Evolutionary conservation across 176 grass and related monocot genomes (phyloP), one percentile per base, ranked within the genome.

Genomic region (Paspalum vaginatum): DNA sequence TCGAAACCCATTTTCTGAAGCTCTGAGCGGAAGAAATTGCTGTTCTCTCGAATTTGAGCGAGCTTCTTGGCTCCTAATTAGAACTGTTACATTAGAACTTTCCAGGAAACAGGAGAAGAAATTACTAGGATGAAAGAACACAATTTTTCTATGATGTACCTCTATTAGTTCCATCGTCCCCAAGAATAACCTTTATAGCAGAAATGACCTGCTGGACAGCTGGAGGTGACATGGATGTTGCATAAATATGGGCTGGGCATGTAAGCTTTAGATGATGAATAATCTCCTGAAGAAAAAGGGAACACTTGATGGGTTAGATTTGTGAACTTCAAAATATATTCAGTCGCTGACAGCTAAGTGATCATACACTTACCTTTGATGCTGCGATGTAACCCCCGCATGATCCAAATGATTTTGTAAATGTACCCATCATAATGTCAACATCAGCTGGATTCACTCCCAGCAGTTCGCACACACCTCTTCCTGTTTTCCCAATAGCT

Each of bases 1-100:
- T 95, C 92, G 64, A 99, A 99, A 11, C 96, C 96, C 92, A 99
- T 99, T 77, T 93, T 95, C 75, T 98, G 90, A 71, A 98, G 92
- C 56, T 98, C 92, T 42, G 88, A 93, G 32, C 92, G 75, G 68
- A 99, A 99, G 79, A 95, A 99, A 80, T 95, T 99, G 88, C 92
- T 99, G 81, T 95, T 95, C 65, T 99, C 96, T 40, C 90, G 76
- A 84, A 99, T 95, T 61, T 88, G 92, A 82, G 84, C 82, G 41
- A 99, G 90, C 61, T 99, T 99, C 61, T 89, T 88, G 48, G 92
- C 90, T 41, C 96, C 96, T 99, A 73, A 78, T 85, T 77, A 68
- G 61, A 68, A 45, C 27, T 11, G 63, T 40, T 32, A 61, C 61
- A 64, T 86, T 91, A 77, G 43, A 22, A 80, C 82, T 67, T 69